Evolutionary conservation across 768 basidiomycete species (phyloP), one percentile per base, ranked within the genome.

Genomic region (Phlegmacium glaucopus): DNA sequence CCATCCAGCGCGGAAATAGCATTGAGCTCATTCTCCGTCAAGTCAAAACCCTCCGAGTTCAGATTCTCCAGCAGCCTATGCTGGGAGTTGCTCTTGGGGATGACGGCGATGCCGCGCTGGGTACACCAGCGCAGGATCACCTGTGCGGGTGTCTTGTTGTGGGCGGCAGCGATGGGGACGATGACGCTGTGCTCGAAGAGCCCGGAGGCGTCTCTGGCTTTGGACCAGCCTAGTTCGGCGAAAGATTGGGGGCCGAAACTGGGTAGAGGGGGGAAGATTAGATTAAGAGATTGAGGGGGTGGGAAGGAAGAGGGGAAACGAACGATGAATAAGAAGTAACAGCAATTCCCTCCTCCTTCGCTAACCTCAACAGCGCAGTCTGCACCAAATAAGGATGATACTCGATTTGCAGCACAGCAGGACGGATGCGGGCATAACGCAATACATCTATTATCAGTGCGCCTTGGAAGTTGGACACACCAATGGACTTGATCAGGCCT

Each of bases 101-200:
- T 78, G 38, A 90, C 82, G 28, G 83, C 82, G 49, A 90, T 74
- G 9, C 78, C 82, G 30, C 80, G 81, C 58, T 89, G 85, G 11
- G 83, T 85, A 2, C 86, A 80, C 89, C 89, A 92, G 54, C 87
- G 77, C 44, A 92, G 75, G 32, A 90, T 67, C 17, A 90, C 78
- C 63, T 90, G 87, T 6, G 86, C 85, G 4, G 79, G 61, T 37
- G 74, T 77, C 69, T 75, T 88, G 8, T 66, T 56, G 55, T 83
- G 68, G 49, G 72, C 71, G 12, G 58, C 42, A 4, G 86, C 81
- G 35, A 82, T 71, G 29, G 57, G 38, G 17, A 59, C 53, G 42
- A 87, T 61, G 1, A 61, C 44, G 44, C 72, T 61, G 56, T 83
- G 80, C 38, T 70, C 55, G 47, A 90, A 66, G 42, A 91, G 69